Evolutionary conservation across 768 basidiomycete species (phyloP).

Genomic region (Cubamyces lactineus): DNA sequence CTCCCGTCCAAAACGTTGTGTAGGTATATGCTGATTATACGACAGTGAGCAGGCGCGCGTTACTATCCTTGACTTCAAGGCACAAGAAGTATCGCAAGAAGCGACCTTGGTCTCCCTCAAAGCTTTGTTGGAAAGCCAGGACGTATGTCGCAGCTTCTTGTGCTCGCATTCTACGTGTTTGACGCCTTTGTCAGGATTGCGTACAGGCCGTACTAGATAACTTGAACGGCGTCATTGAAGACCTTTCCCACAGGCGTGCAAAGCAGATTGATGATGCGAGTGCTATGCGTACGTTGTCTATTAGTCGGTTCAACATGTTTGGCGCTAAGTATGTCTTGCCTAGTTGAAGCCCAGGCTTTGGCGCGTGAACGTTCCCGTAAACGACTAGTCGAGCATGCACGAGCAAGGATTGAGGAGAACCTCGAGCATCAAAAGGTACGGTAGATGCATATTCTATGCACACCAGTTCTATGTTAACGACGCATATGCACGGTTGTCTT

Average conservation of each 20-base stretch:
- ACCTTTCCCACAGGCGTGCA: constrained; percentile 37
- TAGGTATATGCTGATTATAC: background rate
- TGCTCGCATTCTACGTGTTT: background rate
- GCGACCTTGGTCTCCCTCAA: constrained; percentile 22
- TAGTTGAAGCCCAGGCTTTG: constrained; percentile 38
- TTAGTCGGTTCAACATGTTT: background rate
- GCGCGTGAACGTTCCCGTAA: constrained; percentile 41
- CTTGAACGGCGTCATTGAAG: constrained; percentile 31
- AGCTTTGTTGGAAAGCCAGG: constrained; percentile 19
- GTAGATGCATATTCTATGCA: background rate
- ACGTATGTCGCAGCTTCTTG: constrained; percentile 17
- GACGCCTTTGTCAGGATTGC: constrained; percentile 17
- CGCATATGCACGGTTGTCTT: background rate
- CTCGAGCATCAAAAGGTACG: constrained; percentile 44
- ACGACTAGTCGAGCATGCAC: constrained; percentile 38
- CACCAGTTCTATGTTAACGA: background rate
- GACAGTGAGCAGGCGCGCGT: constrained; percentile 35
- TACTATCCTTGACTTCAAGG: constrained; percentile 27
- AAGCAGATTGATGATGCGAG: constrained; percentile 38
- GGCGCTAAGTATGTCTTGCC: too few species aligned
- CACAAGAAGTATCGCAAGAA: constrained; percentile 30
- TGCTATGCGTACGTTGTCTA: constrained; percentile 36
- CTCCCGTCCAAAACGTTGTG: too few species aligned
- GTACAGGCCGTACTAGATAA: constrained; percentile 21
- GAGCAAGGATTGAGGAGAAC: constrained; percentile 39